Evolutionary conservation across 192 early-diverging fungal species (phyloP), one percentile per base, ranked within the genome.

Genomic region (Coemansia sp.): DNA sequence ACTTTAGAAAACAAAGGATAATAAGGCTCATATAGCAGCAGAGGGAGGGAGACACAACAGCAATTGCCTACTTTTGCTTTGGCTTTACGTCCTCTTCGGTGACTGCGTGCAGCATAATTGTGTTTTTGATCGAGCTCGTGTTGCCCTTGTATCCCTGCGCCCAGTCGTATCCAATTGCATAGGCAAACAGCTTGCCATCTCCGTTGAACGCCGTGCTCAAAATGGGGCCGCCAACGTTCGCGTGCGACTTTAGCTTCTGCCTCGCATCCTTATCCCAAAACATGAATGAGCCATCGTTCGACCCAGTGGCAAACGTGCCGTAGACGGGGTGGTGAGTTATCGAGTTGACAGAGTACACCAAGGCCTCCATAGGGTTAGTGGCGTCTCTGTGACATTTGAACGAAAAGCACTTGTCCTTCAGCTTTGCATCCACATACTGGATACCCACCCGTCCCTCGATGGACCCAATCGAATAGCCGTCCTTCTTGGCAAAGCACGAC

Each of bases 201-300:
- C 86, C 84, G 60, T 89, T 93, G 80, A 96, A 97, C 11, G 92
- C 88, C 12, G 91, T 85, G 36, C 87, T 80, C 3, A 89, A 67
- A 61, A 98, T 90, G 23, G 90, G 89, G 8, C 70, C 84, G 29
- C 85, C 87, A 15, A 90, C 77, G 25, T 88, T 88, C 36, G 78
- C 55, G 74, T 93, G 90, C 17, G 75, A 67, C 84, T 96, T 96
- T 63, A 97, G 86, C 62, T 91, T 89, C 64, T 91, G 91, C 72
- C 90, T 90, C 19, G 93, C 90, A 72, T 94, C 93, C 79, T 96
- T 97, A 82, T 98, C 97, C 97, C 97, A 98, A 73, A 97, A 95
- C 46, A 87, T 80, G 55, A 94, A 89, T 29, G 87, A 85, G 27
- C 95, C 95, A 76, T 98, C 95, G 19, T 91, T 84, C 31, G 94